Evolutionary conservation across 2,329 filamentous ascomycete species (phyloP), one percentile per base, ranked within the genome.

Genomic region (Scedosporium minutisporum): DNA sequence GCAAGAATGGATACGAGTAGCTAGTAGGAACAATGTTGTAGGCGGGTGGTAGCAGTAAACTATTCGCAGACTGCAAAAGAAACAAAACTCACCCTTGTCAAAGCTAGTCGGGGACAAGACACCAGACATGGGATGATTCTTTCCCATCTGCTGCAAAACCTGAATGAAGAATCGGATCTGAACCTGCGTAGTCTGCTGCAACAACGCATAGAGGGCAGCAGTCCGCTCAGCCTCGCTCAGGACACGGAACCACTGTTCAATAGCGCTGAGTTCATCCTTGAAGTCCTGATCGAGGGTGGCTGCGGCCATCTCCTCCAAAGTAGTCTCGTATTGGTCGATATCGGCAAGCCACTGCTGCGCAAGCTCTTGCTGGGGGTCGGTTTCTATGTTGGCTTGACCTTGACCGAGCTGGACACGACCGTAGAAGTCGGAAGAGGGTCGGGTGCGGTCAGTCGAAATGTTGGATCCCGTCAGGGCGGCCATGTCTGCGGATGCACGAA

Each of bases 121-220:
- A 61, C 93, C 91, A 42, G 93, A 96, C 90, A 97, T 96, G 29
- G 95, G 95, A 75, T 97, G 93, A 71, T 88, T 96, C 79, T 97
- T 96, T 66, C 93, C 93, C 95, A 97, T 99, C 75, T 99, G 95
- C 79, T 97, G 93, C 69, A 99, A 81, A 57, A 99, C 92, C 77
- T 97, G 93, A 68, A 97, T 97, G 77, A 99, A 99, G 82, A 99
- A 99, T 62, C 95, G 88, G 72, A 97, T 96, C 78, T 99, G 95
- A 65, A 99, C 93, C 77, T 97, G 95, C 4, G 95, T 99, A 5
- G 95, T 97, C 81, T 99, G 95, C 79, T 99, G 95, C 64, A 99
- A 82, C 69, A 99, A 81, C 65, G 95, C 93, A 74, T 99, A 99
- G 64, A 97, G 79, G 58, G 95, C 95, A 65, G 95, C 95, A 21